Evolutionary conservation across 192 early-diverging fungal genomes (phyloP), one percentile per base, ranked within the genome.

Genomic region (Backusella psychrophila): DNA sequence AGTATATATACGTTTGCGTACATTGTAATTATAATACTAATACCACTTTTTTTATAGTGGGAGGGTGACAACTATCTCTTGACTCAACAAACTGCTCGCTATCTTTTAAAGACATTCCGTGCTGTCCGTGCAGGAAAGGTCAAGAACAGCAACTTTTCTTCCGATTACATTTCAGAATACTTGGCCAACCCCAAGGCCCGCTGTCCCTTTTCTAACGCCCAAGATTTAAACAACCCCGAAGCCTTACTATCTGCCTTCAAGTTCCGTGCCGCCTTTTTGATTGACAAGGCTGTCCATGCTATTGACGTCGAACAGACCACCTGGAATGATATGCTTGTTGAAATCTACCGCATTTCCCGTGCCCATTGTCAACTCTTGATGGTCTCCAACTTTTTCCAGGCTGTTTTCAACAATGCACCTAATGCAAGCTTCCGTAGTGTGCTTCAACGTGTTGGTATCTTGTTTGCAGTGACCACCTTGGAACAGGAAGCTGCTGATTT

Each of bases 41-140:
- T 19, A 44, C 0, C 42, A 4, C 17, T 41, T 11, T 39, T 39
- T 41, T 41, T 44, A 4, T 49, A 82, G 81, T 93, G 90, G 91
- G 93, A 95, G 76, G 93, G 93, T 59, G 93, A 95, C 77, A 95
- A 95, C 84, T 91, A 91, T 75, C 84, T 96, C 26, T 83, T 96
- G 77, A 92, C 93, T 17, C 95, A 95, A 82, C 95, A 96, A 85
- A 93, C 92, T 14, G 84, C 89, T 21, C 90, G 93, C n/a, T 95
- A 93, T 82, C 84, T 96, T n/a, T 65, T 94, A 71, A 93, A 90
- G 78, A 88, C 87, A 65, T 85, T 92, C 71, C 87, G 87, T 19
- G 77, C 77, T 1, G 53, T 91, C 39, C 79, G 82, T 11, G 78
- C 82, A 6, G 82, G 78, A 53, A 87, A 85, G 78, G 71, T 77